Base-by-base conservation (phyloP, 176 grass and related monocot species). In the Paspalum vaginatum region DNA sequence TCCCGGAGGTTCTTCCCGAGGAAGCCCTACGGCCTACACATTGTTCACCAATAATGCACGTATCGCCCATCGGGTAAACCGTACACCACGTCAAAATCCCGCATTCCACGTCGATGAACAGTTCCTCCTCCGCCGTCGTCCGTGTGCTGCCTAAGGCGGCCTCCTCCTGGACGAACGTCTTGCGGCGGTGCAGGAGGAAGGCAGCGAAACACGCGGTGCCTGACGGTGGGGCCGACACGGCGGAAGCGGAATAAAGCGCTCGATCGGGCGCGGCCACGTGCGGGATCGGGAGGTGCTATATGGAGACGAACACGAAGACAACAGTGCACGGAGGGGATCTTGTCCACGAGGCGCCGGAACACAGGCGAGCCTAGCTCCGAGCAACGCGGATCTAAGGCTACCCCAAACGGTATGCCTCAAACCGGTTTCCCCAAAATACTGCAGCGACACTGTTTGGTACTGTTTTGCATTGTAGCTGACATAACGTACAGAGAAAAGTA, bases 281-380 rank as follows among this genome's bases (percentile, higher is more conserved):
- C 53, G 85, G 86, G 20, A 91, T 47, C 13, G 91, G 88, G 38
- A 91, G 78, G 75, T 81, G 67, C 45, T 91, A 91, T 50, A 94
- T 46, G 50, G 91, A 94, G 4, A 94, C 70, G 81, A 90, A 81
- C 0, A 88, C 70, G 45, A 91, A 43, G 44, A 91, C 75, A 24
- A 85, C 84, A n/a, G 83, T 94, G 88, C 21, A 94, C 51, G 61
- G 66, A 83, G 4, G 88, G 88, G 55, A 94, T 77, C 61, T 89
- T 94, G 46, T 89, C 72, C 7, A 89, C 65, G 22, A 91, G 84
- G 48, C 85, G 75, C 11, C 69, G 74, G 58, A 94, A 94, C 62
- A 94, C 87, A 2, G 88, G 91, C 24, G 88, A 85, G 43, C 86
- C 91, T 16, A 94, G 88, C 82, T 94, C 91, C 6, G 91, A 91